Percentiles rank a stretch among this genome's conserved stretches.
Evolutionary conservation across 495 filamentous ascomycete species (phyloP).

Genomic region (Xanthoparmelia taractica): DNA sequence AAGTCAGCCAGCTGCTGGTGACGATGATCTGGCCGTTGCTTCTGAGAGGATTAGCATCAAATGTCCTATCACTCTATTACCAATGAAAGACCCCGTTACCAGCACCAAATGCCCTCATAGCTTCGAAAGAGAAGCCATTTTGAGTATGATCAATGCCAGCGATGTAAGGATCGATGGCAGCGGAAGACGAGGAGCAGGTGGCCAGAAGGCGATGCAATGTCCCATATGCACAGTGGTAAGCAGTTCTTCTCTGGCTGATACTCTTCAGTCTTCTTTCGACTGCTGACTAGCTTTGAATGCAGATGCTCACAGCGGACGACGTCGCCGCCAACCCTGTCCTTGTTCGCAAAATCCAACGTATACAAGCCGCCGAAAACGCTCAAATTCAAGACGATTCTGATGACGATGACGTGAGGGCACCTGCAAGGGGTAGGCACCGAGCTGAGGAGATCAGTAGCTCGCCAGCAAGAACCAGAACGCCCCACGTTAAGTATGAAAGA

Average conservation of each 20-base stretch:
- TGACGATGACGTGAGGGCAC: conserved; percentile 15
- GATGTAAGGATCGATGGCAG: conserved; percentile 21
- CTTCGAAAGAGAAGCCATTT: conserved; percentile 69
- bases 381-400: conserved; percentile 36
- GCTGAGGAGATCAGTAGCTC: conserved; percentile 21
- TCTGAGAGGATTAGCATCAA: conserved; percentile 61
- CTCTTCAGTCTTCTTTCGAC: background rate
- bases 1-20: conserved; percentile 36
- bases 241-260: background rate
- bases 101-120: conserved; percentile 73
- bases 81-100: conserved; percentile 66
- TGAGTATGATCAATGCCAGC: conserved; percentile 48
- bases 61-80: conserved; percentile 71
- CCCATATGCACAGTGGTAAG: conserved; percentile 40
- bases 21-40: conserved; percentile 70
- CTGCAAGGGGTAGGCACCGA: background rate
- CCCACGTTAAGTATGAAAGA: conserved; percentile 10
- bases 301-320: conserved; percentile 35
- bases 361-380: conserved; percentile 18
- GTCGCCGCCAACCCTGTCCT: conserved; percentile 39
- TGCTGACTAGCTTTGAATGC: background rate
- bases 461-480: conserved; percentile 8
- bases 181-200: conserved; percentile 25
- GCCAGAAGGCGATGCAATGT: conserved; percentile 38
- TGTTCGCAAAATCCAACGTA: conserved; percentile 34